Evolutionary conservation across 2,329 filamentous ascomycete species (phyloP), one percentile per base, ranked within the genome.

Genomic region (Ceratocystis diversiconidia): DNA sequence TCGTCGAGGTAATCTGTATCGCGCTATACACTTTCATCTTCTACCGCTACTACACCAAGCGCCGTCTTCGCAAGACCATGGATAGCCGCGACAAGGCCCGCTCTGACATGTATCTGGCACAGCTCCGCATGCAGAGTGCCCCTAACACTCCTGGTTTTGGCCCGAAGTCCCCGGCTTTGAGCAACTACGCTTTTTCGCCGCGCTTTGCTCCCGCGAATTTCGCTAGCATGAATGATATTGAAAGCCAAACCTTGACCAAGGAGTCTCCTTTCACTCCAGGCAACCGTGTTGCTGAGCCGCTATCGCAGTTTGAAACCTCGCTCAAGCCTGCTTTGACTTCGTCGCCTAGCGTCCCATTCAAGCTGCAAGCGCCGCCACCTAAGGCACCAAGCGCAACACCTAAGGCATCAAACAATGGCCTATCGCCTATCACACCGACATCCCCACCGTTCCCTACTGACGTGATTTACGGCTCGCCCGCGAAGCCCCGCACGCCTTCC

Each of bases 11-110:
- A 70, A 87, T 97, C 73, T 90, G 89, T 73, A 95, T 99, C 74
- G 80, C 85, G 64, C 89, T 99, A 72, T 99, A 99, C 81, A 90
- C 84, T 72, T 83, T 96, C 73, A 86, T 96, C 74, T 96, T 97
- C 80, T 97, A 95, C 82, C 89, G 94, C 71, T 95, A 95, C 82
- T 96, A 92, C 84, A 91, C 89, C 70, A 99, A 97, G 83, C 88
- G 90, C 75, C 88, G 89, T 74, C 89, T 99, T 69, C 86, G 88
- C 77, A 97, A 96, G 82, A 92, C 91, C 69, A 99, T 99, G 94
- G 89, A 95, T 74, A 80, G 89, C 74, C 90, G 94, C 71, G 94
- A 99, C 80, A 88, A 89, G 73, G 94, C 94, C 70, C 89, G 94
- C 69, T 92, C 89, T 68, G 92, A 97, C 74, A 84, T 99, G 69